Evolutionary conservation across 208 protist genomes (phyloP), one percentile per base, ranked within the genome.

Genomic region (Trypanosomatidae sp.): DNA sequence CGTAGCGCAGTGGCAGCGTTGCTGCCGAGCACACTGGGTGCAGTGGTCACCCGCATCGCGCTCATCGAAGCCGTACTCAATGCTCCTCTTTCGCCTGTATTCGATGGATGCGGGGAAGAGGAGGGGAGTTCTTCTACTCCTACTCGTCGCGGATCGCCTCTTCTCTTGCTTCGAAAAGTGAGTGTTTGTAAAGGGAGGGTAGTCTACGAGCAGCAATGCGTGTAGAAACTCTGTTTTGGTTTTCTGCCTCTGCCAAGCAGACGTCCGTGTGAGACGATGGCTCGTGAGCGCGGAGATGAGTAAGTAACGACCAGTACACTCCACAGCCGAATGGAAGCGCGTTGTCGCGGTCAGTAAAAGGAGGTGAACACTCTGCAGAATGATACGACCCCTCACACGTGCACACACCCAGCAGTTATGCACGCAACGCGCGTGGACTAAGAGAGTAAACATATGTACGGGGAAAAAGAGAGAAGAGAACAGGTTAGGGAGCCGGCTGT

Each of bases 11-110:
- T 0, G 9, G 30, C 44, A 17, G 28, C 47, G n/a, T 56, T 73
- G 59, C 59, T 62, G 74, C 60, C 46, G 36, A 76, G 68, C 28
- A 52, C 43, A 36, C 33, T 44, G 8, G 66, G 49, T 15, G n/a
- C 59, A 17, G 59, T 25, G 15, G 43, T 17, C 6, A 41, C 59
- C 17, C 49, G 74, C 0, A 39, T 25, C 1, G 74, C 36, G 50
- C 49, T 72, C 74, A 73, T 77, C 8, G 36, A 7, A 46, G 17
- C 2, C 9, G n/a, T 28, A 36, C 43, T 17, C 25, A 5, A 30
- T 13, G 33, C 36, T 39, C 3, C 36, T 39, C 36, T 39, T 39
- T 39, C 36, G 36, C 36, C 36, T 39, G 36, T 39, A 39, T 39
- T 39, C 36, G 36, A 6, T 3, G 10, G 28, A 55, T 41, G 17